These are phyloP conservation scores for Albatrellus ellisii DNA, from an alignment of 768 basidiomycete genomes.

Conservation along the genomic window DNA sequence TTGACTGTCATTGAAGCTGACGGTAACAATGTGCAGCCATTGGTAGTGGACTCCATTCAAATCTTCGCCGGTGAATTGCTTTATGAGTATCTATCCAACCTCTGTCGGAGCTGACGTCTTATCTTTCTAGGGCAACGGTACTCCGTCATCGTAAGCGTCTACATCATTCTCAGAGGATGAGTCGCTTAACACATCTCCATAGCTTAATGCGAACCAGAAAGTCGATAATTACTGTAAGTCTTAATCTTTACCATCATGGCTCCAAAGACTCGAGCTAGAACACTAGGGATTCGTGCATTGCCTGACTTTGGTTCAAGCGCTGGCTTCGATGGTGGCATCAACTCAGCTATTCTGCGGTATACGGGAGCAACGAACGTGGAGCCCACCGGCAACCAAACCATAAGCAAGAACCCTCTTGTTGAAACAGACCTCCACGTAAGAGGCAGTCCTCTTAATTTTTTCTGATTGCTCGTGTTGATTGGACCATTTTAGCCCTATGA, in stretches of 20 bases:
- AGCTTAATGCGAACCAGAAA: conserved; percentile 22
- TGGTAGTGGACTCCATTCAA: conserved; percentile 25
- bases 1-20: conserved; percentile 33
- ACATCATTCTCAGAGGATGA: too few species aligned
- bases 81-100: not conserved
- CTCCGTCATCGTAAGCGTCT: not conserved
- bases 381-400: conserved; percentile 19
- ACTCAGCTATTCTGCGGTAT: conserved; percentile 29
- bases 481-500: not conserved
- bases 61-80: conserved; percentile 18
- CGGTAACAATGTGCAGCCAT: conserved; percentile 21
- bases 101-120: not conserved
- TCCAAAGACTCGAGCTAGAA: not conserved
- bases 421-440: conserved; percentile 1
- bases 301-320: not conserved
- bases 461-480: not conserved
- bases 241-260: not conserved
- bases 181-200: not conserved
- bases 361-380: conserved; percentile 22
- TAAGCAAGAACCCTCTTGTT: not conserved
- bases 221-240: conserved; percentile 27
- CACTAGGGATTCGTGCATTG: not conserved
- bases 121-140: not conserved
- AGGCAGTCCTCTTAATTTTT: not conserved
- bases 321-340: conserved; percentile 10